Conservation (phyloP, 768 basidiomycete genomes). For the Trametes meyenii region DNA sequence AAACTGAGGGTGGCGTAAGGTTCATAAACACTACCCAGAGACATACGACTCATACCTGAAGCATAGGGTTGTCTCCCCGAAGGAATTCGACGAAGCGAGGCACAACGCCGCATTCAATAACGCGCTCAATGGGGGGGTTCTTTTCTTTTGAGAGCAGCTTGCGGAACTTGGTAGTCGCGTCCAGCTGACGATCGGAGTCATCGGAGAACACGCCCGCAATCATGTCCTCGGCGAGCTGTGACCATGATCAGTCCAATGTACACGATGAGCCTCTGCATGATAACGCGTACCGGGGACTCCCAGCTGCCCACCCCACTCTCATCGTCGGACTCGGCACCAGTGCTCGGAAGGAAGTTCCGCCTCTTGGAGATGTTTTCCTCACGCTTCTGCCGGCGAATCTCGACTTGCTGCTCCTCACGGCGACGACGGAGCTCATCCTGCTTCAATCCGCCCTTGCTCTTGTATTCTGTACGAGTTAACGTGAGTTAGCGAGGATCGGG, state of each 20-base stretch:
- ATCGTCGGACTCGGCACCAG: constrained; percentile 87
- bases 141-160: constrained; percentile 99
- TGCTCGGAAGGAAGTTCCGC: constrained; percentile 84
- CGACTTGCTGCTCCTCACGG: constrained; percentile 98
- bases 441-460: constrained; percentile 87
- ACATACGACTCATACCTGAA: constrained; percentile 56
- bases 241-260: constrained; percentile 7
- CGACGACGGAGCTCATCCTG: constrained; percentile 93
- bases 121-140: constrained; percentile 98
- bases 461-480: constrained; percentile 64
- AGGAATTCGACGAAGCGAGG: constrained; percentile 97
- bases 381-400: constrained; percentile 97
- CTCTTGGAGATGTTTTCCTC: constrained; percentile 99
- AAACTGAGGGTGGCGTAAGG: constrained; percentile 54
- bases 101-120: constrained; percentile 96
- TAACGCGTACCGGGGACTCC: constrained; percentile 72
- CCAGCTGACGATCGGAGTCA: constrained; percentile 88
- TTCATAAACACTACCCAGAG: background rate
- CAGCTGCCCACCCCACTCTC: constrained; percentile 70
- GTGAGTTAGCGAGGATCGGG: constrained; percentile 40
- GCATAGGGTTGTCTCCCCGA: constrained; percentile 76
- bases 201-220: constrained; percentile 91
- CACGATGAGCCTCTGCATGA: constrained; percentile 24
- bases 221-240: constrained; percentile 83
- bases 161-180: constrained; percentile 97